Evolutionary conservation across 495 filamentous ascomycete species (phyloP).

Genomic region (Xylaria grammica): DNA sequence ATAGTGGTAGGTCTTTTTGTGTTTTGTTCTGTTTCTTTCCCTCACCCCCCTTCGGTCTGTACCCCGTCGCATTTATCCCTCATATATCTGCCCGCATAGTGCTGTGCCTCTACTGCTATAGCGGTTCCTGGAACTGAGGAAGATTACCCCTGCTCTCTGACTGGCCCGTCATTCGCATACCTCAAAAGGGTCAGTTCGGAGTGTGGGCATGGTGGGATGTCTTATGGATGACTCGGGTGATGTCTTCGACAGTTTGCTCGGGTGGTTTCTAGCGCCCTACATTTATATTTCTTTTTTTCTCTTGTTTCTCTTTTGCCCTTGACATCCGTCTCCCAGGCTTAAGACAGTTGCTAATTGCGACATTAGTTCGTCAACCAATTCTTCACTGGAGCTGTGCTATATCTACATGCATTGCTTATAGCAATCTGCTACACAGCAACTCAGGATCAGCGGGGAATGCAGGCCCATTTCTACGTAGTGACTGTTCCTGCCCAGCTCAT

Average conservation of each 20-base stretch:
- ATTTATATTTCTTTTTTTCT: slow-evolving; percentile 54
- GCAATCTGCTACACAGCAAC: slow-evolving; percentile 80
- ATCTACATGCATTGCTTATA: slow-evolving; percentile 72
- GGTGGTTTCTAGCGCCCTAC: slow-evolving; percentile 88
- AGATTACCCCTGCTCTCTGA: slow-evolving; percentile 86
- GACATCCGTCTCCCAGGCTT: neutral
- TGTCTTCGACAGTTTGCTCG: slow-evolving; percentile 62
- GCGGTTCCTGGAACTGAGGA: slow-evolving; percentile 98
- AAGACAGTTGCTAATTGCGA: slow-evolving; percentile 33
- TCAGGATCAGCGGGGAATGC: slow-evolving; percentile 78
- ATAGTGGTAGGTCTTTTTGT: slow-evolving; percentile 50
- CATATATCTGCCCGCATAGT: slow-evolving; percentile 97
- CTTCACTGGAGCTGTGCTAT: slow-evolving; percentile 55
- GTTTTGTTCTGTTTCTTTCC: slow-evolving; percentile 15
- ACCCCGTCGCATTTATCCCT: slow-evolving; percentile 54
- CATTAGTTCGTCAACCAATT: slow-evolving; percentile 53
- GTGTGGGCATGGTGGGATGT: slow-evolving; percentile 90
- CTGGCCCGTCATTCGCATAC: slow-evolving; percentile 80
- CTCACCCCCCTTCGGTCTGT: neutral
- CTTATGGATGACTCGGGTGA: slow-evolving; percentile 80
- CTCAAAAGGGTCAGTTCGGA: slow-evolving; percentile 71
- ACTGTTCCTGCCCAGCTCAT: slow-evolving; percentile 75
- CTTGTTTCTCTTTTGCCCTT: slow-evolving; percentile 11
- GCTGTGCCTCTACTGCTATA: slow-evolving; percentile 70
- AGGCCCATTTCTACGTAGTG: slow-evolving; percentile 74